A percentile compares a stretch with the other conserved stretches of the same genome.
These are phyloP conservation scores for Ophiocordyceps camponoti-saundersi DNA, from an alignment of 2,329 filamentous ascomycete genomes.

Conservation along the genomic window DNA sequence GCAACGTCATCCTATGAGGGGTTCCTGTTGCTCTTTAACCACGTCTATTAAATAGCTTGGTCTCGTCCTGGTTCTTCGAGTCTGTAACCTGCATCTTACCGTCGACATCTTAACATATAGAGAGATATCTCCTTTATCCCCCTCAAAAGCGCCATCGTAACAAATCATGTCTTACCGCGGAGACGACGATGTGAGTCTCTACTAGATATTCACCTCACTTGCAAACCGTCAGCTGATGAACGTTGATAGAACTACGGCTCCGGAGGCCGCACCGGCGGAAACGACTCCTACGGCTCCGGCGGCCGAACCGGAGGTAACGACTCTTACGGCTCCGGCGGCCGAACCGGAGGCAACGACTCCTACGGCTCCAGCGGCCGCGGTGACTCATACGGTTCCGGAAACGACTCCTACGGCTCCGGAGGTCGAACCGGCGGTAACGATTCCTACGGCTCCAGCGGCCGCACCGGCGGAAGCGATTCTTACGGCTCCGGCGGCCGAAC, in stretches of 20 bases:
- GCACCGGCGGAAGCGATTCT: background rate
- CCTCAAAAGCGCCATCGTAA: background rate
- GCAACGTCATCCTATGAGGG: no score
- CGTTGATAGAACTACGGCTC: background rate
- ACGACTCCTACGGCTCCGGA: slow-evolving; percentile 4
- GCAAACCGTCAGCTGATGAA: no score
- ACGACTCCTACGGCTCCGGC: slow-evolving; percentile 6
- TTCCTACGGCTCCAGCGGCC: slow-evolving; percentile 4
- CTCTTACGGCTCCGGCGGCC: slow-evolving; percentile 8
- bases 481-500: slow-evolving; percentile 7
- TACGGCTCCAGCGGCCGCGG: slow-evolving; percentile 6
- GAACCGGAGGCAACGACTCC: slow-evolving; percentile 6
- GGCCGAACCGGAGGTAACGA: slow-evolving; percentile 6
- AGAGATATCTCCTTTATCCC: no score
- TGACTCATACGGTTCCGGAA: slow-evolving; percentile 3
- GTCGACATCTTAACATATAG: no score
- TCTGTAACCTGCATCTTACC: no score
- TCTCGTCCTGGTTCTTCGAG: background rate
- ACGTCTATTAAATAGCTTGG: no score
- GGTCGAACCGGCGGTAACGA: background rate
- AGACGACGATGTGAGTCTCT: slow-evolving; percentile 18
- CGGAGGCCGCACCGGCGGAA: slow-evolving; percentile 1
- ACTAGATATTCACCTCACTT: no score
- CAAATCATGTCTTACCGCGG: slow-evolving; percentile 28
- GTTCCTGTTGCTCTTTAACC: no score